These are phyloP conservation scores for Cicer yamashitae DNA, from an alignment of 306 rosid genomes.

Conservation along the genomic window DNA sequence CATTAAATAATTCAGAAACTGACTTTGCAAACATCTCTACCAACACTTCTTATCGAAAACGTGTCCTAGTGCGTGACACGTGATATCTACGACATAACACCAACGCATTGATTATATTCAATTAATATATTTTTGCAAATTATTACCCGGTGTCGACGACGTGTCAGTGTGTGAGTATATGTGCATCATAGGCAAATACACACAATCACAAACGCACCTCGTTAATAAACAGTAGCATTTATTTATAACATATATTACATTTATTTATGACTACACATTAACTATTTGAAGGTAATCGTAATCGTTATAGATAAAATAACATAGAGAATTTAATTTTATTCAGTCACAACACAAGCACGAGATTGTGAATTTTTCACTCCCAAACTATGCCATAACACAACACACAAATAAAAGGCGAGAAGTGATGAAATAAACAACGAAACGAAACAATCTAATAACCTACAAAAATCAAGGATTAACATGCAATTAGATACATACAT, in stretches of 20 bases:
- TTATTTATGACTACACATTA: background rate
- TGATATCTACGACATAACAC: too few relatives aligned
- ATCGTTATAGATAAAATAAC: background rate
- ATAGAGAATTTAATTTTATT: constrained; percentile 5
- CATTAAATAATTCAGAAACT: too few relatives aligned
- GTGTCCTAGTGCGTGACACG: too few relatives aligned
- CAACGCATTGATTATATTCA: too few relatives aligned
- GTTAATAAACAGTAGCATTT: background rate
- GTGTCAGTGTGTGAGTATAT: too few relatives aligned
- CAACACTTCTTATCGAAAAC: too few relatives aligned
- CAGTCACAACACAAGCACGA: background rate
- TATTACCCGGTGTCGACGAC: too few relatives aligned
- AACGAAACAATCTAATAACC: background rate
- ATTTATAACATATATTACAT: background rate
- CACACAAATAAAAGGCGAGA: background rate
- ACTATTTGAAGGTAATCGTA: background rate
- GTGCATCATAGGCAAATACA: too few relatives aligned
- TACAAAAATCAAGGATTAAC: background rate
- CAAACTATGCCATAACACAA: background rate
- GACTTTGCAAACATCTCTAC: too few relatives aligned
- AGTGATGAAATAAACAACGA: background rate
- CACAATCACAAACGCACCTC: background rate
- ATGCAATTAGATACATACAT: background rate
- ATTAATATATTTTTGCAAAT: too few relatives aligned
- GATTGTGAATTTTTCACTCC: constrained; percentile 6